Percentiles rank a stretch among this genome's conserved stretches.
These are phyloP conservation scores for Xylaria longipes DNA, from an alignment of 495 filamentous ascomycete genomes.

Conservation along the genomic window DNA sequence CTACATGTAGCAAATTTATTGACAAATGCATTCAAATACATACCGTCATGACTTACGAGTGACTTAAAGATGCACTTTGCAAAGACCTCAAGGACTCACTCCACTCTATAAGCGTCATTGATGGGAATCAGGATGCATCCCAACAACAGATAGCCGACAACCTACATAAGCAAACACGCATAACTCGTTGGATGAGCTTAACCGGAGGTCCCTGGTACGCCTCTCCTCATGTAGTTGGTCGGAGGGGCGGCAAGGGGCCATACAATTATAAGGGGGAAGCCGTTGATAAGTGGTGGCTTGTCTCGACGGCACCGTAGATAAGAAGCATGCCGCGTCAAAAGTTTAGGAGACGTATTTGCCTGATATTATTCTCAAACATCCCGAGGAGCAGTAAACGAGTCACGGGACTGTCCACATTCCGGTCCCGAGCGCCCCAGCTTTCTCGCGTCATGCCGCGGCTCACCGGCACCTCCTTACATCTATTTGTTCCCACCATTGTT, in stretches of 20 bases:
- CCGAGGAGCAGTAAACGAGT: slow-evolving; percentile 1
- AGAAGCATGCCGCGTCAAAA: slow-evolving; percentile 1
- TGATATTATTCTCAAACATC: slow-evolving; percentile 12
- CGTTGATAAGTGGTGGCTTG: background rate
- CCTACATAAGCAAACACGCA: background rate
- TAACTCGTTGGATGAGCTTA: background rate
- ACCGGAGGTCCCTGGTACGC: background rate
- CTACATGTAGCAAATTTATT: background rate
- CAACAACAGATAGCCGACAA: background rate
- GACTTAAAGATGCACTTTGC: background rate
- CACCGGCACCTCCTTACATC: slow-evolving; percentile 14
- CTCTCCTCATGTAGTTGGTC: background rate
- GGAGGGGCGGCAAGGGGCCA: background rate
- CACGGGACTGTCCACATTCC: slow-evolving; percentile 6
- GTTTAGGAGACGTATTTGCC: slow-evolving; percentile 13
- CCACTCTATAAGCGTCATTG: background rate
- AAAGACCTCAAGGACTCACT: background rate
- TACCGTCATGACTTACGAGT: background rate
- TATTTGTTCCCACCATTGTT: slow-evolving; percentile 22
- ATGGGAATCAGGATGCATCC: background rate
- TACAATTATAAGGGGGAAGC: background rate
- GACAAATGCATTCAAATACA: background rate
- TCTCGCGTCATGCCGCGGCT: background rate
- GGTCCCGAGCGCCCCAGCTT: slow-evolving; percentile 13
- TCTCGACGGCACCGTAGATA: slow-evolving; percentile 2